A percentile compares a stretch with the other conserved stretches of the same genome.
Conservation (phyloP, 192 early-diverging fungal genomes). For the Rhizophlyctis rosea region DNA sequence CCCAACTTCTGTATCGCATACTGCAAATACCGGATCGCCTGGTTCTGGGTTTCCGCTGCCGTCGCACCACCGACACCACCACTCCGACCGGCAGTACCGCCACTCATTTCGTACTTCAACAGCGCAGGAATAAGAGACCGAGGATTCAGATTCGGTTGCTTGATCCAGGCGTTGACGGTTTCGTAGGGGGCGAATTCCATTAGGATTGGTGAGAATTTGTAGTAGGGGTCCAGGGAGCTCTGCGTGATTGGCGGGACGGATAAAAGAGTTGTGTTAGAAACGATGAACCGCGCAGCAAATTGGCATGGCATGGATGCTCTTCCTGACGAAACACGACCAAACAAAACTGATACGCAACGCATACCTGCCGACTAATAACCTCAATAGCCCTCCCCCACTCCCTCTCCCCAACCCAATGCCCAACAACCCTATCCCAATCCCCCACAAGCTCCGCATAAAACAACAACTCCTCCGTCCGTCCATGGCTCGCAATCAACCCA, state of each 20-base stretch:
- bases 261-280: too few species aligned
- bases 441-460: slow-evolving; percentile 79
- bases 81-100: not conserved
- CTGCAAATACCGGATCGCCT: slow-evolving; percentile 84
- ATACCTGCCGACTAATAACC: slow-evolving; percentile 73
- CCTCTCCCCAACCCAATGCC: slow-evolving; percentile 77
- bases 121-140: slow-evolving; percentile 84
- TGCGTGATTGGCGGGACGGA: too few species aligned
- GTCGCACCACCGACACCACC: slow-evolving; percentile 9
- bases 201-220: slow-evolving; percentile 81
- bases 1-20: slow-evolving; percentile 73
- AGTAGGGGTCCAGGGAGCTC: slow-evolving; percentile 75
- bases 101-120: slow-evolving; percentile 69
- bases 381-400: slow-evolving; percentile 75
- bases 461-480: slow-evolving; percentile 74
- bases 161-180: slow-evolving; percentile 83
- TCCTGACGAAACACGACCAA: slow-evolving; percentile 13
- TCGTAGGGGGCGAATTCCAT: slow-evolving; percentile 84
- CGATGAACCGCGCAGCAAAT: not conserved
- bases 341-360: not conserved
- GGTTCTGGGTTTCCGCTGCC: slow-evolving; percentile 53
- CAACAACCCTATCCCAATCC: slow-evolving; percentile 84
- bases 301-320: not conserved
- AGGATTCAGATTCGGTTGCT: slow-evolving; percentile 76
- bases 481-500: slow-evolving; percentile 82